A percentile compares a stretch with the other conserved stretches of the same genome.
These are phyloP conservation scores for Citrus sp. DNA, from an alignment of 345 rosid species.

Conservation along the genomic window DNA sequence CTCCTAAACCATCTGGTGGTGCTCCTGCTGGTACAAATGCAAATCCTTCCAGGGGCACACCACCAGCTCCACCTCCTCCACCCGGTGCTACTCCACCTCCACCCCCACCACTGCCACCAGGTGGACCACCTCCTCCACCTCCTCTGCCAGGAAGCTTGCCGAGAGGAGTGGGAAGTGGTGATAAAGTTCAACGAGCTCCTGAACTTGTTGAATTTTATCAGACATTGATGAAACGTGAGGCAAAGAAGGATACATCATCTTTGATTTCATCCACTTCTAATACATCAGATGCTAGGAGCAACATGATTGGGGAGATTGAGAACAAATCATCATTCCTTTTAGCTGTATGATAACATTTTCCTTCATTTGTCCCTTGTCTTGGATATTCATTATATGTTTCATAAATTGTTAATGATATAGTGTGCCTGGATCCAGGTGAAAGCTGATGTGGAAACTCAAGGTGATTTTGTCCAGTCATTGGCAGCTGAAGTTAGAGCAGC, in stretches of 20 bases:
- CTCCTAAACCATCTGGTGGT: conserved; percentile 63
- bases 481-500: conserved; percentile 89
- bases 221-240: conserved; percentile 90
- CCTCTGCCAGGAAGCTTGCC: conserved; percentile 90
- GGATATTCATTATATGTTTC: conserved; percentile 7
- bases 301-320: conserved; percentile 94
- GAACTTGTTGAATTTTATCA: conserved; percentile 97
- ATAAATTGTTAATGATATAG: conserved; percentile 13
- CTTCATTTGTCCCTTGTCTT: conserved; percentile 2
- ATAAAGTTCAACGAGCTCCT: conserved; percentile 91
- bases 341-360: conserved; percentile 55
- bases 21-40: conserved; percentile 29
- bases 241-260: conserved; percentile 77
- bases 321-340: conserved; percentile 91
- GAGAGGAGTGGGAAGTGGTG: conserved; percentile 65
- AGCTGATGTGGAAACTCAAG: conserved; percentile 99
- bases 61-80: conserved; percentile 61
- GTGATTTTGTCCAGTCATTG: conserved; percentile 92
- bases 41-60: conserved; percentile 31
- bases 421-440: conserved; percentile 55
- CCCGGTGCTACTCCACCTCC: conserved; percentile 49
- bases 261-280: conserved; percentile 66
- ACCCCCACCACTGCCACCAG: conserved; percentile 40
- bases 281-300: conserved; percentile 74
- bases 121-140: conserved; percentile 71